These are phyloP conservation scores for Chloris gayana DNA, from an alignment of 176 grass and related monocot genomes.

Conservation along the genomic window DNA sequence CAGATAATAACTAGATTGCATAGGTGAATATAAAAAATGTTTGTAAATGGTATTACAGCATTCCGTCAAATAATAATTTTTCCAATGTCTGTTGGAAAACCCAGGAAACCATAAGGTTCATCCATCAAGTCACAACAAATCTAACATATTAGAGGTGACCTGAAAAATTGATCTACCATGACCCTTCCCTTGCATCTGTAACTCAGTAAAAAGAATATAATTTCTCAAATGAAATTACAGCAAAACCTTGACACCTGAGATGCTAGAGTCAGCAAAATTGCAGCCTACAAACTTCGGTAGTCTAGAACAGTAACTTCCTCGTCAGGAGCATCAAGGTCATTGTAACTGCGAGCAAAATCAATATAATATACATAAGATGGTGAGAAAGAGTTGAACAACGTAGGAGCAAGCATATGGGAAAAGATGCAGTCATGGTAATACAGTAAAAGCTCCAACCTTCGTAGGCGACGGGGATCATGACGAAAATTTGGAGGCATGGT, in stretches of 20 bases:
- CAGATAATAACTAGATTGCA: not conserved
- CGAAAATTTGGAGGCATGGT: constrained; percentile 81
- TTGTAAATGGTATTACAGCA: not conserved
- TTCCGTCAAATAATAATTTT: not conserved
- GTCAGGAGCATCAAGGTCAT: constrained; percentile 95
- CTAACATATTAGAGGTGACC: constrained; percentile 6
- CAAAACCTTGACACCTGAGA: constrained; percentile 11
- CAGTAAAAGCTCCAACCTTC: constrained; percentile 63
- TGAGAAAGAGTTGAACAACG: not conserved
- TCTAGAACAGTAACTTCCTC: constrained; percentile 99
- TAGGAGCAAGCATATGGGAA: not conserved
- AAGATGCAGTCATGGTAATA: not conserved
- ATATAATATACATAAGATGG: not conserved
- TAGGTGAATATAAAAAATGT: not conserved
- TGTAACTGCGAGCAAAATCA: constrained; percentile 62
- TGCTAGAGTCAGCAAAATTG: constrained; percentile 21
- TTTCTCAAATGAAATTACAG: constrained; percentile 13
- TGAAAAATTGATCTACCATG: constrained; percentile 30
- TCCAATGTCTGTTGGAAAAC: not conserved
- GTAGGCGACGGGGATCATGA: constrained; percentile 85
- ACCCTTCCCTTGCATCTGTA: not conserved
- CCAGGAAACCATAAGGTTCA: constrained; percentile 23
- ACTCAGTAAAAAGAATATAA: constrained; percentile 20
- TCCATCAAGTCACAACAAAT: constrained; percentile 26
- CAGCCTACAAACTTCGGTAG: constrained; percentile 92